Conservation (phyloP, 768 basidiomycete genomes). For the Rhizopogon salebrosus region DNA sequence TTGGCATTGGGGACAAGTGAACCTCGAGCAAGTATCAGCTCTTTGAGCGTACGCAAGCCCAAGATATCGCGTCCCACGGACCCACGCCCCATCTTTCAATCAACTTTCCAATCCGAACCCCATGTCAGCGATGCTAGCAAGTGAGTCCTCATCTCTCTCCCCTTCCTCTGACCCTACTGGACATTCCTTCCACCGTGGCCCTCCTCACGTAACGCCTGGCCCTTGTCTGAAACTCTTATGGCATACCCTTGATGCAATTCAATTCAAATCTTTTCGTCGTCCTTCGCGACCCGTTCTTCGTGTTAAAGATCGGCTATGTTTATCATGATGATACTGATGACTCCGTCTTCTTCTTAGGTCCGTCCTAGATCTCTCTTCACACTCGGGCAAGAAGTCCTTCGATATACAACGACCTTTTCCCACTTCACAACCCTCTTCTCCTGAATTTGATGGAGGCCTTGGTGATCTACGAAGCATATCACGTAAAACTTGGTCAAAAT, state of each 20-base stretch:
- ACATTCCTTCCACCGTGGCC: too few species aligned
- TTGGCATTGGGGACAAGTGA: slow-evolving; percentile 34
- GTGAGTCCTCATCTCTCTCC: slow-evolving; percentile 34
- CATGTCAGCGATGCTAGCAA: slow-evolving; percentile 45
- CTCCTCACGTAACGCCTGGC: not conserved
- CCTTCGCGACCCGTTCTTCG: not conserved
- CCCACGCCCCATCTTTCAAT: slow-evolving; percentile 62
- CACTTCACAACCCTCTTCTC: slow-evolving; percentile 23
- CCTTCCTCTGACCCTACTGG: too few species aligned
- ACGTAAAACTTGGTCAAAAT: slow-evolving; percentile 72
- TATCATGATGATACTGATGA: slow-evolving; percentile 14
- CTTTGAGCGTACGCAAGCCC: slow-evolving; percentile 45
- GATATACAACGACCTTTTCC: slow-evolving; percentile 33
- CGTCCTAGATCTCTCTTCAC: slow-evolving; percentile 55
- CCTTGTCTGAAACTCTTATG: not conserved
- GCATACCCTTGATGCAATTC: not conserved
- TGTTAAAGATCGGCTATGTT: not conserved
- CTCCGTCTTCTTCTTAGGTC: slow-evolving; percentile 39
- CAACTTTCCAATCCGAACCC: slow-evolving; percentile 36
- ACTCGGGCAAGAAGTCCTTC: slow-evolving; percentile 35
- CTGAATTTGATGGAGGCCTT: slow-evolving; percentile 31
- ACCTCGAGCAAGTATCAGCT: slow-evolving; percentile 45
- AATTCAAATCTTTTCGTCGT: slow-evolving; percentile 5
- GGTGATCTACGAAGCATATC: slow-evolving; percentile 71
- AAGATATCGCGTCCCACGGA: slow-evolving; percentile 86